Conservation (phyloP, 139 green algal species). For the Chlamydomonas sphaeroides region DNA sequence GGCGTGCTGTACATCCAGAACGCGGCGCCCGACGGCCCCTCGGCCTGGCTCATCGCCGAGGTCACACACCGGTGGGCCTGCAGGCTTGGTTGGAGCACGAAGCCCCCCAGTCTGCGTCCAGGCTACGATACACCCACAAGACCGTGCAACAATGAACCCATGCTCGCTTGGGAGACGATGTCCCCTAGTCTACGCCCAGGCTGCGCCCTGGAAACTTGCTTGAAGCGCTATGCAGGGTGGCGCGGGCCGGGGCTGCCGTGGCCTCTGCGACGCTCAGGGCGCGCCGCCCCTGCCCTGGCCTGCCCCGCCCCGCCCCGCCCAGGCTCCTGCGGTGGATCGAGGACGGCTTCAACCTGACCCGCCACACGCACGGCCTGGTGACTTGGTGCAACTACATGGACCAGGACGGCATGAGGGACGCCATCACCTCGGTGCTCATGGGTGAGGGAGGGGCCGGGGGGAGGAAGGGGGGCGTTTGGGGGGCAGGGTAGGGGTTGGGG, state of each 20-base stretch:
- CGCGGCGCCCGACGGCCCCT: slow-evolving; percentile 1
- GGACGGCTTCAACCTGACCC: slow-evolving; percentile 14
- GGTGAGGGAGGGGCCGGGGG: neutral
- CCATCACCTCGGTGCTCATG: slow-evolving; percentile 16
- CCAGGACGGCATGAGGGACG: slow-evolving; percentile 24
- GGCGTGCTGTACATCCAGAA: slow-evolving; percentile 36
- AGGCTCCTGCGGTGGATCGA: slow-evolving; percentile 30
- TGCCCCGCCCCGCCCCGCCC: neutral
- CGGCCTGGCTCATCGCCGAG: slow-evolving; percentile 19
- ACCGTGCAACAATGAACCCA: too few species aligned
- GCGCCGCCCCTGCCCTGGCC: neutral
- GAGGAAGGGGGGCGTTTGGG: too few species aligned
- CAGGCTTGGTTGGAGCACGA: too few species aligned
- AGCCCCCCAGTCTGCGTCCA: too few species aligned
- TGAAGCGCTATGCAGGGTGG: too few species aligned
- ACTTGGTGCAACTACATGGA: slow-evolving; percentile 42
- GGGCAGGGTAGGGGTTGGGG: too few species aligned
- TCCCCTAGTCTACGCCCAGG: too few species aligned
- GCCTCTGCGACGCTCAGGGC: neutral
- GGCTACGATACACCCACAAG: too few species aligned
- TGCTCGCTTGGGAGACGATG: too few species aligned
- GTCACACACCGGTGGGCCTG: slow-evolving; percentile 17
- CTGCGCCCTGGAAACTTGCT: too few species aligned
- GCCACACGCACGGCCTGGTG: neutral
- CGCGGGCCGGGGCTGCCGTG: too few species aligned